A percentile compares a stretch with the other conserved stretches of the same genome.
Conservation (phyloP, 176 grass and related monocot species). For the Areca catechu region DNA sequence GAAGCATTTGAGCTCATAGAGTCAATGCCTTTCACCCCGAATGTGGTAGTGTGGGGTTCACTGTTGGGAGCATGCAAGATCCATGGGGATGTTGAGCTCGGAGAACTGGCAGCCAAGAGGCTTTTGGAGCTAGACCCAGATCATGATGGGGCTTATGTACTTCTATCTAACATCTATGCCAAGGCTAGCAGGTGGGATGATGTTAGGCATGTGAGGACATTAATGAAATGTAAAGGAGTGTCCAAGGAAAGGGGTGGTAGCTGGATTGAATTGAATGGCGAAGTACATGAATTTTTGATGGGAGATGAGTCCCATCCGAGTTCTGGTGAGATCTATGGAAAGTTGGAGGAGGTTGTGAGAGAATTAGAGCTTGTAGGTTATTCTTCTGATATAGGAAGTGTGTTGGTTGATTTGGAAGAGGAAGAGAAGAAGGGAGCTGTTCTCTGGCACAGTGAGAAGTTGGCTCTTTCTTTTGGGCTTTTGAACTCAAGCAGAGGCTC, state of each 20-base stretch:
- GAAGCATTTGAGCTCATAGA: constrained; percentile 66
- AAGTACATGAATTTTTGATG: constrained; percentile 35
- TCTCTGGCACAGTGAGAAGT: constrained; percentile 35
- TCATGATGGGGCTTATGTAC: constrained; percentile 53
- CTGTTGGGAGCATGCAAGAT: constrained; percentile 58
- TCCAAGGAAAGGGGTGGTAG: constrained; percentile 64
- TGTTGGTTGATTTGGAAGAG: constrained; percentile 31
- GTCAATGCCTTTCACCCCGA: constrained; percentile 56
- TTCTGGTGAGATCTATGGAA: constrained; percentile 25
- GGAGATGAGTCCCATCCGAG: constrained; percentile 30
- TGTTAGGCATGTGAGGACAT: constrained; percentile 41
- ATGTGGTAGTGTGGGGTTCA: constrained; percentile 73
- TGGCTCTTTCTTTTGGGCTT: constrained; percentile 27
- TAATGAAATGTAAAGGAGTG: constrained; percentile 43
- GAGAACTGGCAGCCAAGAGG: constrained; percentile 45
- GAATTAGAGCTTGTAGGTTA: constrained; percentile 30
- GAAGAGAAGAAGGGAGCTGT: constrained; percentile 33
- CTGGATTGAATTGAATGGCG: constrained; percentile 47
- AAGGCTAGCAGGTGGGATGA: constrained; percentile 51
- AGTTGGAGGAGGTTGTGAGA: constrained; percentile 27
- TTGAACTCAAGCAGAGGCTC: constrained; percentile 26
- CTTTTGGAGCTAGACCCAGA: constrained; percentile 59
- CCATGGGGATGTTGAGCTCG: constrained; percentile 53
- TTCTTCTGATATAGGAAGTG: constrained; percentile 10
- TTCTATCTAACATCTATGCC: constrained; percentile 68